Evolutionary conservation across 2,329 filamentous ascomycete species (phyloP), one percentile per base, ranked within the genome.

Genomic region (Ophiosphaerella korrae): DNA sequence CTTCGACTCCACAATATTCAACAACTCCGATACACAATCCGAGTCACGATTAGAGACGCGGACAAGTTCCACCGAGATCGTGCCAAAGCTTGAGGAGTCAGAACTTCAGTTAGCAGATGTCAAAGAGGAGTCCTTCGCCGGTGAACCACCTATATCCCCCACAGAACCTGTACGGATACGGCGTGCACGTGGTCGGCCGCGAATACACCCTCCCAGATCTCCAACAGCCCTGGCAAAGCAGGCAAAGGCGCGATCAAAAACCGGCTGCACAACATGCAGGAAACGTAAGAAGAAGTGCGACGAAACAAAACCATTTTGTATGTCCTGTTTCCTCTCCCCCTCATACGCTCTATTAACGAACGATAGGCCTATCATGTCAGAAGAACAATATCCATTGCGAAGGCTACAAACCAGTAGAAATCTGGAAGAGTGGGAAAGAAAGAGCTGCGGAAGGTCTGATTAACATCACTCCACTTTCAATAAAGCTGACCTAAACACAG

Each of bases 311-410:
- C 76, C 77, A 33, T 68, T 67, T 36, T 80, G 75, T 77, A 70
- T 60, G 45, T 60, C 46, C 36, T 42, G 34, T 24, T 7, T 13
- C n/a, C 33, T 21, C 4, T 37, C 7, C 42, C 12, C 18, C 3
- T 21, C 18, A 4, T 32, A 37, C 31, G 11, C 31, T n/a, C 29
- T 23, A 41, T 68, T 75, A 53, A 74, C 45, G 47, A 58, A 50
- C 41, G 50, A 42, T 55, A 91, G 88, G 89, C 63, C 81, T 90
- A 73, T 95, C 95, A 65, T 96, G 92, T 68, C 88, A 94, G 75
- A 96, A 96, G 80, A 96, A 96, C 71, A 90, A 91, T 7, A 90
- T 96, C 11, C 85, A 92, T 11, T 96, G 92, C 69, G 91, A 96
- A 74, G 92, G 92, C 11, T 96, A 96, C 68, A 89, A 90, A 43